These are phyloP conservation scores for Adansonia rubrostipa DNA, from an alignment of 441 rosid species.

Conservation along the genomic window DNA sequence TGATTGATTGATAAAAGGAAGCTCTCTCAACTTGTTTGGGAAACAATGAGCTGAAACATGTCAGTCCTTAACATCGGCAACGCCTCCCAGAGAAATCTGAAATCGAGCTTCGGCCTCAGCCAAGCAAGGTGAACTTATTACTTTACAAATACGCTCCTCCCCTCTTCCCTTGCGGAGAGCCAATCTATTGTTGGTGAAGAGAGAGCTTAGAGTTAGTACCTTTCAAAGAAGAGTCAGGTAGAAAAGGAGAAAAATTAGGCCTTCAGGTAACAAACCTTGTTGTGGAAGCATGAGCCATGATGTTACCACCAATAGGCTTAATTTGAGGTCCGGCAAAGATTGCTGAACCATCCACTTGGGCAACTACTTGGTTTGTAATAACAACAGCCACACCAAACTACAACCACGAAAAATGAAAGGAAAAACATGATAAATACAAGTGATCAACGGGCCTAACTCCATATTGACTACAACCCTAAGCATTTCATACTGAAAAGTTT, in stretches of 20 bases:
- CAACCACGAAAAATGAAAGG: slow-evolving; percentile 20
- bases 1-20: slow-evolving; percentile 12
- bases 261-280: slow-evolving; percentile 61
- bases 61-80: slow-evolving; percentile 46
- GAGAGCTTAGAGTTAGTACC: background rate
- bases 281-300: slow-evolving; percentile 98
- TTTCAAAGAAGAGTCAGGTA: background rate
- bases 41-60: slow-evolving; percentile 14
- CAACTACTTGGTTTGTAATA: slow-evolving; percentile 94
- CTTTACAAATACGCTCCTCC: slow-evolving; percentile 96
- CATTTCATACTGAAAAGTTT: background rate
- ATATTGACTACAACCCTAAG: background rate
- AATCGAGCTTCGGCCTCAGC: slow-evolving; percentile 96
- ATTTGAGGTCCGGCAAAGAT: slow-evolving; percentile 95
- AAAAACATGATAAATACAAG: background rate
- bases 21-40: background rate
- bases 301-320: slow-evolving; percentile 95
- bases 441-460: background rate
- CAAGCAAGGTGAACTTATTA: slow-evolving; percentile 94
- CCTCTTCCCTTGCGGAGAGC: slow-evolving; percentile 95
- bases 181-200: slow-evolving; percentile 46
- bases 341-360: slow-evolving; percentile 97
- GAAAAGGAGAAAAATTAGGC: background rate
- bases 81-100: slow-evolving; percentile 88
- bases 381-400: slow-evolving; percentile 96